Percentiles rank a stretch among this genome's conserved stretches.
phyloP scores from a whole-genome alignment of 768 basidiomycete species.

The Auriculariales sp. region DNA sequence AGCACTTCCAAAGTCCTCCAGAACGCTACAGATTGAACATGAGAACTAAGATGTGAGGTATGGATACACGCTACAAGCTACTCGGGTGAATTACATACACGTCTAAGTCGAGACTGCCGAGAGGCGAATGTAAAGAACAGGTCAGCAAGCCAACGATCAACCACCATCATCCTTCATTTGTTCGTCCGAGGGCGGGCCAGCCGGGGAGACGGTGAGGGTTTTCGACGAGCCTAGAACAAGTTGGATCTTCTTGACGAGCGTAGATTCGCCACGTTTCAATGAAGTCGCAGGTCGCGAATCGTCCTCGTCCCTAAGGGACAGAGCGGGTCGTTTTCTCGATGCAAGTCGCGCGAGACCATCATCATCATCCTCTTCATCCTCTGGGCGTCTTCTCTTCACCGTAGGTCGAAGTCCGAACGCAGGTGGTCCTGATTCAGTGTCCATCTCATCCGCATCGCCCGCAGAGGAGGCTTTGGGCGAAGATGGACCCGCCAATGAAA shows the following conservation, averaged over 20 bases:
- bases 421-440: not conserved
- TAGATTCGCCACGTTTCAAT: not conserved
- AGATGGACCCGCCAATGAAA: not conserved
- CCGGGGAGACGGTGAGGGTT: not conserved
- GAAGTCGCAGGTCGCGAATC: not conserved
- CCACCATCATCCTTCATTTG: not conserved
- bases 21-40: too few species aligned
- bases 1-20: too few species aligned
- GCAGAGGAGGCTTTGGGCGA: too few species aligned
- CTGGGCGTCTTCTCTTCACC: not conserved
- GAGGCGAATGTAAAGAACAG: not conserved
- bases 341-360: not conserved
- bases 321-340: not conserved
- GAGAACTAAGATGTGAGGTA: too few species aligned
- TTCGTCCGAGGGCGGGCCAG: not conserved
- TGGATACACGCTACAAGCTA: too few species aligned
- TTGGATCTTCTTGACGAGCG: not conserved
- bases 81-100: slow-evolving; percentile 1
- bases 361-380: not conserved
- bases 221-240: not conserved
- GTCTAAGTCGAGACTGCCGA: too few species aligned
- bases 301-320: not conserved
- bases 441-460: too few species aligned
- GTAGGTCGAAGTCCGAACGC: not conserved
- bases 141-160: not conserved